A percentile compares a stretch with the other conserved stretches of the same genome.
Conservation (phyloP, 2,329 filamentous ascomycete genomes). For the Tolypocladium nubicola region DNA sequence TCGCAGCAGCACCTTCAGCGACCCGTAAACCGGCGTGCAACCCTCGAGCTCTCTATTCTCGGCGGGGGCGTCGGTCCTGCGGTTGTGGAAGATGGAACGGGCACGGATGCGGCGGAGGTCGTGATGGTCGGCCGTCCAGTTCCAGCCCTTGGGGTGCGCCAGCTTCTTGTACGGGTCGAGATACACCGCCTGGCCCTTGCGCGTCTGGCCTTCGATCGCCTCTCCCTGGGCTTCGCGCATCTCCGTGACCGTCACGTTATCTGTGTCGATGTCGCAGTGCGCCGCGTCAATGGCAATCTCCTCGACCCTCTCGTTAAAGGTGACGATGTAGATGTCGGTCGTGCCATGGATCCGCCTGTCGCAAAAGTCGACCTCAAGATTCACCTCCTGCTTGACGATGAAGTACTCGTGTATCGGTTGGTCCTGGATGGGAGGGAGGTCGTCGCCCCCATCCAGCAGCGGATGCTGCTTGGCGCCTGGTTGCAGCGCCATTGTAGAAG, state of each 20-base stretch:
- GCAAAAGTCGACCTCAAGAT: conserved; percentile 80
- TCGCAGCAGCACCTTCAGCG: conserved; percentile 34
- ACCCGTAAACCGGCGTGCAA: conserved; percentile 45
- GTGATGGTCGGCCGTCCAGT: conserved; percentile 63
- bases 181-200: conserved; percentile 33
- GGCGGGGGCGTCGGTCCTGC: conserved; percentile 42
- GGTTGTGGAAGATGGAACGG: conserved; percentile 39
- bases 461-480: conserved; percentile 11
- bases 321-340: conserved; percentile 70
- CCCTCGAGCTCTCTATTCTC: conserved; percentile 44
- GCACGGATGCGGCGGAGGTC: conserved; percentile 61
- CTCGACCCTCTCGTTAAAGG: conserved; percentile 46
- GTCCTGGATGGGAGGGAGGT: conserved; percentile 22
- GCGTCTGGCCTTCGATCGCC: conserved; percentile 22
- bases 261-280: conserved; percentile 46
- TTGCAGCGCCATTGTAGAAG: conserved; percentile 3
- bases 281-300: conserved; percentile 51
- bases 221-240: conserved; percentile 24
- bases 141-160: conserved; percentile 48
- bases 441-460: conserved; percentile 19
- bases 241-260: conserved; percentile 40
- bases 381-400: conserved; percentile 76
- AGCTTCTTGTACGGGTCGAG: conserved; percentile 58
- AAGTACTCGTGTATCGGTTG: conserved; percentile 29
- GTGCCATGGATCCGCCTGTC: conserved; percentile 64